Evolutionary conservation across 441 rosid species (phyloP), one percentile per base, ranked within the genome.

Genomic region (Corymbia citriodora): DNA sequence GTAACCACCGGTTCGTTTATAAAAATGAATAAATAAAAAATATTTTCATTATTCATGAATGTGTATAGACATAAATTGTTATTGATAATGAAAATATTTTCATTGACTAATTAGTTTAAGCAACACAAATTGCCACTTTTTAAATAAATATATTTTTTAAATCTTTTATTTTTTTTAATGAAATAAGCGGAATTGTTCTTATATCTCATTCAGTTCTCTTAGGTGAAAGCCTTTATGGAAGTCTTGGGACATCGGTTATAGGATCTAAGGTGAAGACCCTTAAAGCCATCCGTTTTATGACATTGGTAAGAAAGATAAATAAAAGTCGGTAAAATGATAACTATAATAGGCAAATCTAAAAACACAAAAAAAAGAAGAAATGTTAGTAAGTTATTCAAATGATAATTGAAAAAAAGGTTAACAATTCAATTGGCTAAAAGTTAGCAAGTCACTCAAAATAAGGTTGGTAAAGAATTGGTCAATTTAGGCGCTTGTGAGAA

Each of bases 11-110:
- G 3, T 31, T 13, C 2, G 0, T 7, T 68, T 16, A 31, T 7
- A 68, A 68, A 61, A 68, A 65, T 15, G 19, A 12, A n/a, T 65
- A n/a, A 3, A 65, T 31, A 4, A 13, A 61, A 61, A 61, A 61
- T 27, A 61, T 8, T 65, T 65, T n/a, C 36, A 2, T 65, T n/a
- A 10, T 9, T 2, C 2, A n/a, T 0, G 2, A n/a, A 29, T 14
- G n/a, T 65, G 31, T 25, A 61, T 27, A 61, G 0, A 61, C 29
- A 61, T 27, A 12, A 27, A 61, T 25, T 27, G 17, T 65, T 65
- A 2, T 65, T 5, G 10, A 65, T 25, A 65, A 25, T 61, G 16
- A 27, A 61, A 7, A 13, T 8, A 15, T 29, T 14, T 65, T 65
- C 6, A 0, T 65, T 4, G 19, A n/a, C 18, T 65, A 65, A n/a